Evolutionary conservation across 495 filamentous ascomycete species (phyloP).

Genomic region (Hyphodiscus hymeniophilus): DNA sequence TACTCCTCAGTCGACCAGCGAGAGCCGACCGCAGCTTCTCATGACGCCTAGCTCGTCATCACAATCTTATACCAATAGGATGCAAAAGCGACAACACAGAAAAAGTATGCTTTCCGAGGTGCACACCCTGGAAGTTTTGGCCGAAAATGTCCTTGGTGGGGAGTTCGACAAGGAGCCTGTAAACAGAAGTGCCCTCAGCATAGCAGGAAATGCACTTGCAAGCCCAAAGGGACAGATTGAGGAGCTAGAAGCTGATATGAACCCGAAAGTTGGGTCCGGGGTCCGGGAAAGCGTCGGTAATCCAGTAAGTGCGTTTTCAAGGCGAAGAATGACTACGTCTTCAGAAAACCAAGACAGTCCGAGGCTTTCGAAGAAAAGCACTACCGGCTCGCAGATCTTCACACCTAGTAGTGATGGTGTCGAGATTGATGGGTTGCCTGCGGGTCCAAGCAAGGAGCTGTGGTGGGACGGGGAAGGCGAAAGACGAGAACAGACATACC

Average conservation of each 20-base stretch:
- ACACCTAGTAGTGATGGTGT: slow-evolving; percentile 12
- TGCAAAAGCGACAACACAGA: slow-evolving; percentile 3
- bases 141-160: not conserved
- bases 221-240: slow-evolving; percentile 3
- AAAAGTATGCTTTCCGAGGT: slow-evolving; percentile 23
- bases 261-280: not conserved
- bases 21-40: too few species aligned
- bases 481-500: slow-evolving; percentile 11
- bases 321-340: too few species aligned
- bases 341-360: not conserved
- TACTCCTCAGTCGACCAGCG: too few species aligned
- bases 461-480: slow-evolving; percentile 11
- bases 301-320: too few species aligned
- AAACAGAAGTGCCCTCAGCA: slow-evolving; percentile 7
- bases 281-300: not conserved
- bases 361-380: slow-evolving; percentile 12
- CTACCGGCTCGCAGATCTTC: slow-evolving; percentile 20
- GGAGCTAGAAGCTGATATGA: not conserved
- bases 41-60: too few species aligned
- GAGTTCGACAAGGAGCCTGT: not conserved
- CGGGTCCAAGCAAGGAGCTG: slow-evolving; percentile 12
- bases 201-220: slow-evolving; percentile 7
- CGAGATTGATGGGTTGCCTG: slow-evolving; percentile 21
- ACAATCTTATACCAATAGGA: not conserved
- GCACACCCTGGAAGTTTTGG: slow-evolving; percentile 15